Base-by-base conservation (phyloP, 116 monocot species). In the Thalassia testudinum region DNA sequence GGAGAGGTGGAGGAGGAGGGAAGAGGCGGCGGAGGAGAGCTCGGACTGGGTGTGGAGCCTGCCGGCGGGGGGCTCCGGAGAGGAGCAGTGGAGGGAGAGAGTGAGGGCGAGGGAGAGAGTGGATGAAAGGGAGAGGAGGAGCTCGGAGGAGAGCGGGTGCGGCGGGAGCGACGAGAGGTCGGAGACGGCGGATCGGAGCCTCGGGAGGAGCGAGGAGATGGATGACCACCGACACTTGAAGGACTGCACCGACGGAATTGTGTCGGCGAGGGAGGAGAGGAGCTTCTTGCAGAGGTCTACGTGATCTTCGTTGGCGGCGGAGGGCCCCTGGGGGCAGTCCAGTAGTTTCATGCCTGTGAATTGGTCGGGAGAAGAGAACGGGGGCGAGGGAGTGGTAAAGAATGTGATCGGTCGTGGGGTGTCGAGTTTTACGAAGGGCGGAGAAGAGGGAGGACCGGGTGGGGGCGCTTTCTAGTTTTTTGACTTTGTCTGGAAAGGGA, bases 31-130 rank as follows among this genome's bases (percentile, higher is more conserved):
- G 22, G 73, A 43, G 53, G 71, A 54, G 58, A 92, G 54, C 50
- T 92, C 91, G 62, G 79, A 79, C 59, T 82, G 81, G 12, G 82
- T 72, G 27, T 71, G 82, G 54, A 92, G 91, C 65, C 74, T 75
- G 12, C 85, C 91, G 34, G 76, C 61, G 17, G 76, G 69, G 18
- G 82, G 79, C 4, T 66, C 37, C 0, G 67, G 67, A 23, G 52
- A 43, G 54, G 53, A 52, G 66, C 72, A 87, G 58, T 61, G 66
- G 24, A 34, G 42, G 47, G 76, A 49, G 48, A 87, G 72, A 14
- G 62, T 24, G 20, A 87, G 75, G 26, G 67, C 22, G 0, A 53
- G 26, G 21, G 69, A 22, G 16, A 86, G 65, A 20, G 81, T 67
- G 16, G 60, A 45, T 26, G 67, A 26, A 43, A 86, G 78, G 37